Evolutionary conservation across 768 basidiomycete species (phyloP).

Genomic region (Agaricus bisporus): DNA sequence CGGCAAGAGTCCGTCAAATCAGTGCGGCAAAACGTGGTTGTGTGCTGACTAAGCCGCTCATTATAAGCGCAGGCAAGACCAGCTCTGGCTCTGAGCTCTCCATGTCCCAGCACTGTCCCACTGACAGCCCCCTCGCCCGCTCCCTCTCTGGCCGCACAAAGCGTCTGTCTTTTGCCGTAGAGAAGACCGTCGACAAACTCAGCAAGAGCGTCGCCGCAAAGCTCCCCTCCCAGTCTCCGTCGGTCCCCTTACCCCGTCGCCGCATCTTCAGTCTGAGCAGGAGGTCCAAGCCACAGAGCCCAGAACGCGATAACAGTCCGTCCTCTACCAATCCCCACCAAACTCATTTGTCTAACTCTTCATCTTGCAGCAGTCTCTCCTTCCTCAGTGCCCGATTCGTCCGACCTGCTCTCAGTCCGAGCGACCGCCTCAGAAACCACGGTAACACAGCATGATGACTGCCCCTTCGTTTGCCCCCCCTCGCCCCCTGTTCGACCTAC

Average conservation of each 20-base stretch:
- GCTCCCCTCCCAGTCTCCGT: slow-evolving; percentile 24
- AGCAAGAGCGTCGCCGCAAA: slow-evolving; percentile 49
- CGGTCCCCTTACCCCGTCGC: slow-evolving; percentile 33
- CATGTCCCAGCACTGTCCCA: slow-evolving; percentile 25
- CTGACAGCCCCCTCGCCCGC: slow-evolving; percentile 16
- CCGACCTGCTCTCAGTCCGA: slow-evolving; percentile 22
- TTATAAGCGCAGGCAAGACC: not conserved
- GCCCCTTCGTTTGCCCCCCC: slow-evolving; percentile 64
- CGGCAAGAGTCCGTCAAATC: not conserved
- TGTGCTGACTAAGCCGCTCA: not conserved
- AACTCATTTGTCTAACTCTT: not conserved
- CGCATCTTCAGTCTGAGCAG: slow-evolving; percentile 53
- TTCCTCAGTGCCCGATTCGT: slow-evolving; percentile 20
- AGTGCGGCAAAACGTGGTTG: slow-evolving; percentile 25
- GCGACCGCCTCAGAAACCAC: slow-evolving; percentile 13
- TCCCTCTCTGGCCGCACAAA: slow-evolving; percentile 38
- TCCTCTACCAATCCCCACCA: slow-evolving; percentile 9
- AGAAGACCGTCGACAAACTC: slow-evolving; percentile 58
- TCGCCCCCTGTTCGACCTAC: slow-evolving; percentile 55
- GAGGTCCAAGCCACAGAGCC: slow-evolving; percentile 40
- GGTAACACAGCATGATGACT: slow-evolving; percentile 26
- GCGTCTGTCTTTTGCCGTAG: slow-evolving; percentile 43
- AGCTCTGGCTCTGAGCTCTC: slow-evolving; percentile 20
- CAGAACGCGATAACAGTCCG: slow-evolving; percentile 27
- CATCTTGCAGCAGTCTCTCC: slow-evolving; percentile 7